Evolutionary conservation across 345 rosid genomes (phyloP).

Genomic region (Eutrema heterophyllum): DNA sequence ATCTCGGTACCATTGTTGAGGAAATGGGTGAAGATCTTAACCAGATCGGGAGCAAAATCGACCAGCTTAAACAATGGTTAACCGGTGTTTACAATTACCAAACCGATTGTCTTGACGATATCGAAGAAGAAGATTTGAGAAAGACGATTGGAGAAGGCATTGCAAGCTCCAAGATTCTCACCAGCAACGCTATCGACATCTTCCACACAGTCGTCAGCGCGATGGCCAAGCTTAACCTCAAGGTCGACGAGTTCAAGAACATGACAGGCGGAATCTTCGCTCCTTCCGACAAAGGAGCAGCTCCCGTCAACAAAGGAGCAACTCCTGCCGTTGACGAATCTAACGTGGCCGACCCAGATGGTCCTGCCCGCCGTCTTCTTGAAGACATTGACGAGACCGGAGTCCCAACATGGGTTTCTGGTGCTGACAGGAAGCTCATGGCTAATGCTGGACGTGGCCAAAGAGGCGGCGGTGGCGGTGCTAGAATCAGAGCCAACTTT

Average conservation of each 20-base stretch:
- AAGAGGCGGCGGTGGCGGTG: slow-evolving; percentile 1
- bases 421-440: slow-evolving; percentile 56
- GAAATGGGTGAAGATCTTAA: slow-evolving; percentile 36
- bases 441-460: slow-evolving; percentile 28
- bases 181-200: slow-evolving; percentile 56
- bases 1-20: slow-evolving; percentile 28
- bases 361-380: slow-evolving; percentile 46
- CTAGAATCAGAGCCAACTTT: slow-evolving; percentile 36
- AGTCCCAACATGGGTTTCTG: slow-evolving; percentile 62
- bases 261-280: slow-evolving; percentile 16
- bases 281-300: slow-evolving; percentile 20
- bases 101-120: slow-evolving; percentile 51
- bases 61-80: slow-evolving; percentile 43
- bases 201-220: slow-evolving; percentile 33
- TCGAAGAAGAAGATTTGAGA: slow-evolving; percentile 25
- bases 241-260: slow-evolving; percentile 23
- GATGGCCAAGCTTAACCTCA: slow-evolving; percentile 32
- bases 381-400: slow-evolving; percentile 28
- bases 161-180: slow-evolving; percentile 32
- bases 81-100: slow-evolving; percentile 58
- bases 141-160: slow-evolving; percentile 32
- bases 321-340: background rate
- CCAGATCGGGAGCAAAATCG: slow-evolving; percentile 27
- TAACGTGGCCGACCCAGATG: slow-evolving; percentile 30
- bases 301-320: slow-evolving; percentile 20